A percentile compares a stretch with the other conserved stretches of the same genome.
These are phyloP conservation scores for Huiozyma naganishii DNA, from an alignment of 805 yeast species.

Conservation along the genomic window DNA sequence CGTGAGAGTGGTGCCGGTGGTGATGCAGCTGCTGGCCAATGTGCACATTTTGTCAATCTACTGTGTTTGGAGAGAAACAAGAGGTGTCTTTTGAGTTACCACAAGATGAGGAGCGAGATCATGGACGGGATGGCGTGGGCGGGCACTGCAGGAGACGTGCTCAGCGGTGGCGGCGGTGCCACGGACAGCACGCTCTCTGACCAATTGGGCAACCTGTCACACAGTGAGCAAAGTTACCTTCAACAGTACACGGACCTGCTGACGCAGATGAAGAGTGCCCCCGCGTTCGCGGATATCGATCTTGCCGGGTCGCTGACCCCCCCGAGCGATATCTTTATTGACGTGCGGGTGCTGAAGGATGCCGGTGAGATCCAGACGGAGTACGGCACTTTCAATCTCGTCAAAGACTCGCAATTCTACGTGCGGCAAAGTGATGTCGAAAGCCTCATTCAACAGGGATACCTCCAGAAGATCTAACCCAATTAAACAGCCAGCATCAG, in stretches of 20 bases:
- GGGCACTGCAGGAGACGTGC: slow-evolving; percentile 31
- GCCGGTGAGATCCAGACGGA: slow-evolving; percentile 98
- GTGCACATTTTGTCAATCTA: slow-evolving; percentile 48
- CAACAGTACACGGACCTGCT: slow-evolving; percentile 60
- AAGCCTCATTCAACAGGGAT: slow-evolving; percentile 87
- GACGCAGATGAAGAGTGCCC: slow-evolving; percentile 59
- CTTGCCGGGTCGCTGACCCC: slow-evolving; percentile 84
- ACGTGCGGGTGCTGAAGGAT: slow-evolving; percentile 83
- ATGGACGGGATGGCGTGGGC: slow-evolving; percentile 66
- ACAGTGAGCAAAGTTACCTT: slow-evolving; percentile 70
- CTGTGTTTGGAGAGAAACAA: slow-evolving; percentile 80
- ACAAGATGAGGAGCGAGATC: slow-evolving; percentile 55
- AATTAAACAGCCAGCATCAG: neutral
- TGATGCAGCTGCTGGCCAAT: slow-evolving; percentile 40
- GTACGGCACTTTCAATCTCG: slow-evolving; percentile 87
- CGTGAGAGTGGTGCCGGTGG: slow-evolving; percentile 21
- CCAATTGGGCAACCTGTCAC: slow-evolving; percentile 45
- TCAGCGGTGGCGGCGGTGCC: neutral
- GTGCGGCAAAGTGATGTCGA: slow-evolving; percentile 93
- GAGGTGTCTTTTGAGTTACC: slow-evolving; percentile 79
- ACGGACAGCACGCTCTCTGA: neutral
- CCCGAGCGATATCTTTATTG: slow-evolving; percentile 84
- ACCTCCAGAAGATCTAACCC: slow-evolving; percentile 55
- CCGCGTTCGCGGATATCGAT: slow-evolving; percentile 68
- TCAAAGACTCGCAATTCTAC: slow-evolving; percentile 88